Conservation (phyloP, 163 green algal genomes). For the Prototheca cutis region DNA sequence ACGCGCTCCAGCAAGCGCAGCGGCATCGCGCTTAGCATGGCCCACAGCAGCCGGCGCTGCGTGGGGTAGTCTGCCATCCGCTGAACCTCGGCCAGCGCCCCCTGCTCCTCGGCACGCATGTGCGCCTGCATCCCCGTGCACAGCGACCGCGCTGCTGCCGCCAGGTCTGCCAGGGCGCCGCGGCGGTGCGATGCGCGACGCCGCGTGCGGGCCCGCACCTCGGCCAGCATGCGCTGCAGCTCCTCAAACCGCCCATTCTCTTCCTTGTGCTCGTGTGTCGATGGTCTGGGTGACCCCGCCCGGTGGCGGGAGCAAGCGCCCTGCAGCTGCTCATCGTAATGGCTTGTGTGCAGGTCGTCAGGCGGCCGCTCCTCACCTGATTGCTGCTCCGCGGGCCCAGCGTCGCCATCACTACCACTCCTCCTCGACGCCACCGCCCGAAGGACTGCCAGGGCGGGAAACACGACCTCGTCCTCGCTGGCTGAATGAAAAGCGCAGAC, state of each 20-base stretch:
- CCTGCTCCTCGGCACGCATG: conserved; percentile 69
- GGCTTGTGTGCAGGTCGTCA: not conserved
- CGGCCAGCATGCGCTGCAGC: not conserved
- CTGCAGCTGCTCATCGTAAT: not conserved
- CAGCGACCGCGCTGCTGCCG: conserved; percentile 35
- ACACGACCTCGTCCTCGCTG: conserved; percentile 79
- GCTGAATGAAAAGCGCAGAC: conserved; percentile 85
- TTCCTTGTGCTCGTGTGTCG: not conserved
- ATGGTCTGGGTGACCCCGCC: not conserved
- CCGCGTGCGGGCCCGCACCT: conserved; percentile 28
- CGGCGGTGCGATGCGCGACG: conserved; percentile 11
- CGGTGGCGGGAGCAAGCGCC: not conserved
- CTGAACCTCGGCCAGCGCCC: conserved; percentile 77
- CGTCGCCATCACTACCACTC: too few relatives aligned
- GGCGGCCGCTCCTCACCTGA: not conserved
- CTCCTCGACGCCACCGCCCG: too few relatives aligned
- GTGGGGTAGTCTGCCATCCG: conserved; percentile 47
- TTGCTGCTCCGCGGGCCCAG: conserved; percentile 12
- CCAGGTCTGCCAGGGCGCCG: conserved; percentile 23
- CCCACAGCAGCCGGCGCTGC: conserved; percentile 84
- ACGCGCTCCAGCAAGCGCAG: conserved; percentile 86
- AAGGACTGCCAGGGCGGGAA: conserved; percentile 32
- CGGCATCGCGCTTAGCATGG: conserved; percentile 80
- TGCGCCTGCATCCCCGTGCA: conserved; percentile 42
- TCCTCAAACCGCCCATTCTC: not conserved